Conservation (phyloP, 2,329 filamentous ascomycete genomes). For the Malbranchea cinnamomea region DNA sequence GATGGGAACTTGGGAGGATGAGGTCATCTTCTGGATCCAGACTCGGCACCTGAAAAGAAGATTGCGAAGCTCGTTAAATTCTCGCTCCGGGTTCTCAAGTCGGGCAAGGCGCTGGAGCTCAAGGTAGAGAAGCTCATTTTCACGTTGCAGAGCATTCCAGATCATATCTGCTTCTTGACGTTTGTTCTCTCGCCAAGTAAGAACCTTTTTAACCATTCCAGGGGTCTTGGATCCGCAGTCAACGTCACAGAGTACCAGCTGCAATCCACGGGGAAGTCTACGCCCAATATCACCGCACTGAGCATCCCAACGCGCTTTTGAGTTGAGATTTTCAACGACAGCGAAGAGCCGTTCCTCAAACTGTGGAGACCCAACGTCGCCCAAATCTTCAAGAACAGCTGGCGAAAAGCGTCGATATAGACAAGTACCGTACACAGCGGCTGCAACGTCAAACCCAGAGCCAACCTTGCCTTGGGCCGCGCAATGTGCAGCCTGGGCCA, state of each 20-base stretch:
- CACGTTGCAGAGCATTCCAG: slow-evolving; percentile 59
- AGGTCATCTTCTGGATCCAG: slow-evolving; percentile 63
- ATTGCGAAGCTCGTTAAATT: slow-evolving; percentile 38
- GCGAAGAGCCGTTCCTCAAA: slow-evolving; percentile 53
- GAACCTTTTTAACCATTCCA: slow-evolving; percentile 84
- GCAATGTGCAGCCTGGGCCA: slow-evolving; percentile 86
- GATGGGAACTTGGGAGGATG: slow-evolving; percentile 62
- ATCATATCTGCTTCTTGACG: slow-evolving; percentile 49
- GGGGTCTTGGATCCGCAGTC: slow-evolving; percentile 89
- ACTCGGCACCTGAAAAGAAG: slow-evolving; percentile 37
- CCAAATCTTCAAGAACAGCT: slow-evolving; percentile 49
- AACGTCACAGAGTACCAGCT: slow-evolving; percentile 87
- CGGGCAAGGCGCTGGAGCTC: slow-evolving; percentile 43
- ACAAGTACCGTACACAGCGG: slow-evolving; percentile 83
- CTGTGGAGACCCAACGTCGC: slow-evolving; percentile 47
- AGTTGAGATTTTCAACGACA: slow-evolving; percentile 47
- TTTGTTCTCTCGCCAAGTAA: slow-evolving; percentile 61
- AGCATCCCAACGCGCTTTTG: slow-evolving; percentile 54
- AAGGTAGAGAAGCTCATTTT: slow-evolving; percentile 56
- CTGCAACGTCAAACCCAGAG: slow-evolving; percentile 87
- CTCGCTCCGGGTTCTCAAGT: slow-evolving; percentile 26
- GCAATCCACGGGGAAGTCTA: slow-evolving; percentile 55
- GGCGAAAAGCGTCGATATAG: slow-evolving; percentile 89
- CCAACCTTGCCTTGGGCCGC: slow-evolving; percentile 94
- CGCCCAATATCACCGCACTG: slow-evolving; percentile 57